These are phyloP conservation scores for Phytophthora pini DNA, from an alignment of 352 stramenopile genomes.

Conservation along the genomic window DNA sequence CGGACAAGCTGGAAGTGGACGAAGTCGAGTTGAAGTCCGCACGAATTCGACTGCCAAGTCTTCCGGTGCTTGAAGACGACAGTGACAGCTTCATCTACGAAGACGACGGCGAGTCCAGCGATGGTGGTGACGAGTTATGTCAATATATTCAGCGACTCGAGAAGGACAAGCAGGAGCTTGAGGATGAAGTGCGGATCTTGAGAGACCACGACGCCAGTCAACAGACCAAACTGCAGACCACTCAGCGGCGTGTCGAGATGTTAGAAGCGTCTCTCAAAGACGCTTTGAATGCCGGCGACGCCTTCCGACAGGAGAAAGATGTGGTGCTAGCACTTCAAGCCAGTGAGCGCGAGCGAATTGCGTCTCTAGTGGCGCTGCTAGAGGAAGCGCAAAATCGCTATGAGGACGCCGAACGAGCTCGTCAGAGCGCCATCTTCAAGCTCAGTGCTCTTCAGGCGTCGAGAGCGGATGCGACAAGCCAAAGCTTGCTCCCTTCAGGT, in stretches of 20 bases:
- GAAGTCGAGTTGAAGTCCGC: constrained; percentile 18
- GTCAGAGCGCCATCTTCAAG: constrained; percentile 68
- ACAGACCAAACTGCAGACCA: constrained; percentile 35
- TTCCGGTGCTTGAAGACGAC: constrained; percentile 39
- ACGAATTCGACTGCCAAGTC: constrained; percentile 19
- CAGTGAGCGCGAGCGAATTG: constrained; percentile 46
- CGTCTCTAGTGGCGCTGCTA: constrained; percentile 37
- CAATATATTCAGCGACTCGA: constrained; percentile 64
- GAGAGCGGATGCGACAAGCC: constrained; percentile 33
- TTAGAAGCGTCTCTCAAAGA: constrained; percentile 45
- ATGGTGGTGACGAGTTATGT: constrained; percentile 45
- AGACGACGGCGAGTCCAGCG: constrained; percentile 36
- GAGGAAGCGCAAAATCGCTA: constrained; percentile 53
- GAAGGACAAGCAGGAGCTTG: constrained; percentile 49
- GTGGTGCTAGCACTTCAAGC: constrained; percentile 37
- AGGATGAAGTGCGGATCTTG: constrained; percentile 48
- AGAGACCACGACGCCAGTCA: constrained; percentile 50
- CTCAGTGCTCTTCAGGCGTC: constrained; percentile 64
- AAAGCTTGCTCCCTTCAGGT: constrained; percentile 29
- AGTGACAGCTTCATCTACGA: constrained; percentile 39
- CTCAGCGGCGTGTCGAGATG: constrained; percentile 40
- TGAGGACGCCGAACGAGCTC: constrained; percentile 61
- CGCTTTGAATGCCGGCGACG: constrained; percentile 32
- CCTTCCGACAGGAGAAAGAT: constrained; percentile 43
- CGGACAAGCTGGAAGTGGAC: constrained; percentile 19